Percentiles rank a stretch among this genome's conserved stretches.
phyloP scores from a whole-genome alignment of 2,329 filamentous ascomycete genomes.

The Trichoderma semiorbis region DNA sequence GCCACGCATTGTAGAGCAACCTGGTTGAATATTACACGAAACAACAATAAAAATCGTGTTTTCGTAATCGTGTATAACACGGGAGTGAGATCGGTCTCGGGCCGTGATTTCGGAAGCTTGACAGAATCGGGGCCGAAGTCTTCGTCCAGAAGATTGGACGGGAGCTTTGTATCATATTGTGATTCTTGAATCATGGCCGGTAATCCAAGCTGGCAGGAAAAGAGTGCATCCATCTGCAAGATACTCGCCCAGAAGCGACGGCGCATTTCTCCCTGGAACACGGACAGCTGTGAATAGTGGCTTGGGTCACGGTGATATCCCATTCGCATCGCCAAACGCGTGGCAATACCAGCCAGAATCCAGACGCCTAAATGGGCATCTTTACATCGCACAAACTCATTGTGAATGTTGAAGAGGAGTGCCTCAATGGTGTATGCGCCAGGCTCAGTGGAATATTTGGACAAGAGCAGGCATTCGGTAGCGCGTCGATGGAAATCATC shows the following conservation, averaged over 20 bases:
- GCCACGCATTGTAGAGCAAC: neutral
- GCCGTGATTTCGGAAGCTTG: neutral
- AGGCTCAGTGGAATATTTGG: neutral
- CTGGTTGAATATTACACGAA: neutral
- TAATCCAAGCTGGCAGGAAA: neutral
- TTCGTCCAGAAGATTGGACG: neutral
- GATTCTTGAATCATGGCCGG: neutral
- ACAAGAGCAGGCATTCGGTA: neutral
- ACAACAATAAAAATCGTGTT: neutral
- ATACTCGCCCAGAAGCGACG: neutral
- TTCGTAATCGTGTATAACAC: neutral
- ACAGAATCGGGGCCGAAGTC: neutral
- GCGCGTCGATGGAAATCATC: neutral
- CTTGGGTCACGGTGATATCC: neutral
- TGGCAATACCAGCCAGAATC: neutral
- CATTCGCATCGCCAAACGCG: neutral
- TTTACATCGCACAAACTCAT: neutral
- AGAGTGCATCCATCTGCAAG: neutral
- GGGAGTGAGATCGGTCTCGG: neutral
- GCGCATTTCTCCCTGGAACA: neutral
- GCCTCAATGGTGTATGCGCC: neutral
- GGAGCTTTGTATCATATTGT: neutral
- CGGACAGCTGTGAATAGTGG: neutral
- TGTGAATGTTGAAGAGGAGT: neutral
- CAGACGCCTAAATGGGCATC: neutral